Evolutionary conservation across 805 yeast genomes (phyloP), one percentile per base, ranked within the genome.

Genomic region (Metschnikowia arizonensis): DNA sequence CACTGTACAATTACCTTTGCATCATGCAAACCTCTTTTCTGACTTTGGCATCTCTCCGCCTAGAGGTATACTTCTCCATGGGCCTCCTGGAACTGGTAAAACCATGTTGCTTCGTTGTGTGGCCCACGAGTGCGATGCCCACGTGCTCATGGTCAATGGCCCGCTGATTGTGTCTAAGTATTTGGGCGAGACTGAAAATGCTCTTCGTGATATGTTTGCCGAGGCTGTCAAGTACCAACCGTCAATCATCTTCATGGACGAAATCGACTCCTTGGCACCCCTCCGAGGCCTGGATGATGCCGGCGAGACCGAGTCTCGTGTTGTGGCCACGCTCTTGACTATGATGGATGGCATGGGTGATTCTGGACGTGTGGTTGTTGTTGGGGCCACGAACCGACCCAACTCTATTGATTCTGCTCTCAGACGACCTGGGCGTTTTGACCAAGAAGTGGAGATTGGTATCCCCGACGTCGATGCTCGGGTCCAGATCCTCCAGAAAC

Each of bases 31-130:
- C 5, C 64, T 88, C 26, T 91, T 90, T 56, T 73, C 82, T 6
- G 81, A 85, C 44, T 93, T 91, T 68, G 89, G 91, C n/a, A 83
- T 89, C 15, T 75, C 83, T 7, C 97, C 99, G 7, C 97, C 97
- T 11, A 73, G 97, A 46, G 99, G 99, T 29, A 81, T 91, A n/a
- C 67, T 91, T 12, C 65, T 91, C 10, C 96, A 91, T 66, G 99
- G 99, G 0, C 96, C 97, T 2, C 93, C 98, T 2, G 99, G 99
- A 3, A 91, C 97, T 0, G 99, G 99, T 42, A 91, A 91, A 62
- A 86, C 97, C 1, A 79, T 90, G 88, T 73, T 93, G 6, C 70
- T 93, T 30, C 76, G 86, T 44, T 84, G 96, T 23, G 81, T 91
- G 8, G 95, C 96, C 0, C 74, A 80, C 50, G 91, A 85, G 47